phyloP scores from a whole-genome alignment of 257 asterid species.

The Misopates orontium region DNA sequence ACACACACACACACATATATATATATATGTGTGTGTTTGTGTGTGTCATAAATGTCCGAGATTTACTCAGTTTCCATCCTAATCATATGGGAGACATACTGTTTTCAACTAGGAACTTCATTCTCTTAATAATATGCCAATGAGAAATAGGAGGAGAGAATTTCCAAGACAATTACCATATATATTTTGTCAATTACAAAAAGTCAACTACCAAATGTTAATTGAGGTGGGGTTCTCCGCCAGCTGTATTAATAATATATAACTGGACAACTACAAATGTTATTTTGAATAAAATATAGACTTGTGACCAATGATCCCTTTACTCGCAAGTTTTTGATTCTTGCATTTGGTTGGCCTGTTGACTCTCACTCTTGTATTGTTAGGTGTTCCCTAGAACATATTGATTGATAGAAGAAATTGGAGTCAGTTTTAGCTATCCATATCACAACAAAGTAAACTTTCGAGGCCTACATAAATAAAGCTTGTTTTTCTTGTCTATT shows the following conservation, averaged over 20 bases:
- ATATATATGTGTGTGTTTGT: too few species aligned
- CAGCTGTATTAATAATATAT: not conserved
- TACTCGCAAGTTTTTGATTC: too few species aligned
- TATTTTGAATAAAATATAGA: not conserved
- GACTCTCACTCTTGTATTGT: not conserved
- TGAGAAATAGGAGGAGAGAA: too few species aligned
- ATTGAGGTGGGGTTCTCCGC: not conserved
- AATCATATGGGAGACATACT: too few species aligned
- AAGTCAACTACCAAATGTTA: conserved; percentile 7
- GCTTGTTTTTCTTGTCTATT: not conserved
- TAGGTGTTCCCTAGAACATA: not conserved
- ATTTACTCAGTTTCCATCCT: too few species aligned
- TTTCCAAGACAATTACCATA: too few species aligned
- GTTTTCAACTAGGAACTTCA: too few species aligned
- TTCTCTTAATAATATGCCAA: too few species aligned
- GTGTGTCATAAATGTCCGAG: too few species aligned
- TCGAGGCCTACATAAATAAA: not conserved
- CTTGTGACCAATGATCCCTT: not conserved
- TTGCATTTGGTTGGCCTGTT: not conserved
- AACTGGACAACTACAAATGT: not conserved
- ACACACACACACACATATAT: too few species aligned
- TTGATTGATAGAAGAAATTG: not conserved
- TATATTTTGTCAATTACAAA: not conserved
- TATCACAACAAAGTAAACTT: conserved; percentile 3
- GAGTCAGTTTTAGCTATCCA: not conserved